Percentiles rank a stretch among this genome's conserved stretches.
These are phyloP conservation scores for Arabis alpina DNA, from an alignment of 345 rosid genomes.

Conservation along the genomic window DNA sequence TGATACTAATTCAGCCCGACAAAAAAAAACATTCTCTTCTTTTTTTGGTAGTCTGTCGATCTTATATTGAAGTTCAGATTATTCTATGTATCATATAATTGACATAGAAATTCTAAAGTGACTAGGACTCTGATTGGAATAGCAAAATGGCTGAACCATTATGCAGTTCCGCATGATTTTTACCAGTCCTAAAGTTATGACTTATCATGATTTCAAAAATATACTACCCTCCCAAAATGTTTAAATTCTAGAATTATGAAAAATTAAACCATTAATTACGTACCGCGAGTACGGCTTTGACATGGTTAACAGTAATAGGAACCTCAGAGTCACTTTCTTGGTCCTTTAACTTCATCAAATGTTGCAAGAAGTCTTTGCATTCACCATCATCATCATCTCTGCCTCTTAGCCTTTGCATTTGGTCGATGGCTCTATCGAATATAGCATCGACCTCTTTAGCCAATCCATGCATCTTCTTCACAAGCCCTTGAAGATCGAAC, in stretches of 20 bases:
- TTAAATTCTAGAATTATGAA: neutral
- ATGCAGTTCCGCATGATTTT: too few species aligned
- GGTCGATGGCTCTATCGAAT: conserved; percentile 47
- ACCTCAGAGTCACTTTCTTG: conserved; percentile 42
- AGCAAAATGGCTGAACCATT: too few species aligned
- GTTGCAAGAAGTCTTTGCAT: conserved; percentile 3
- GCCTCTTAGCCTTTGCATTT: conserved; percentile 27
- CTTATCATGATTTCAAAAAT: neutral
- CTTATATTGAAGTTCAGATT: too few species aligned
- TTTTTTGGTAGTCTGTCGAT: too few species aligned
- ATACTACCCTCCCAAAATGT: too few species aligned
- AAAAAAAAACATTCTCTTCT: too few species aligned
- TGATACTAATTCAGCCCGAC: too few species aligned
- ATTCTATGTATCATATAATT: too few species aligned
- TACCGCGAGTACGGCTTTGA: conserved; percentile 66
- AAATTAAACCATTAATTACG: neutral
- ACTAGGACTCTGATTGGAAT: too few species aligned
- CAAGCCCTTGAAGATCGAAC: conserved; percentile 63
- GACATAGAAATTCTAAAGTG: too few species aligned
- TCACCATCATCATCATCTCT: conserved; percentile 30
- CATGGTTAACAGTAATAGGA: conserved; percentile 41
- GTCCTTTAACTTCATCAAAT: conserved; percentile 37
- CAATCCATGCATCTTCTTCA: conserved; percentile 41
- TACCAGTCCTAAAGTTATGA: too few species aligned
- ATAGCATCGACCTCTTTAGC: conserved; percentile 46